phyloP scores from a whole-genome alignment of 768 basidiomycete genomes.

The Tulasnella sp. region DNA sequence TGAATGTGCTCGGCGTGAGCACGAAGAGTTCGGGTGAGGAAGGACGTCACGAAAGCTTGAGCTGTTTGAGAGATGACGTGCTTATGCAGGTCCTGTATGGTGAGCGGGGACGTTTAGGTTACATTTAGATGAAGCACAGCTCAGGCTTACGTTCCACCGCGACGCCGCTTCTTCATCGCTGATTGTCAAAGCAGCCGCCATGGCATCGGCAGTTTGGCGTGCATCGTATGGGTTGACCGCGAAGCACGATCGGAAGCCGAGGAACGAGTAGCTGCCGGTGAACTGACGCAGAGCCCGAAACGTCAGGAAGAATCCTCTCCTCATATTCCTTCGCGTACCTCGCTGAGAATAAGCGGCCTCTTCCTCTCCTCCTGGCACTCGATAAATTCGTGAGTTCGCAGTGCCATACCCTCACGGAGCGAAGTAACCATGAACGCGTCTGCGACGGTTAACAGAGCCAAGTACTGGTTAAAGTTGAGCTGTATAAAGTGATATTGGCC shows the following conservation, averaged over 20 bases:
- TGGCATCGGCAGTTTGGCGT: constrained; percentile 72
- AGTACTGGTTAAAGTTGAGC: constrained; percentile 75
- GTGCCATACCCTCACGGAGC: constrained; percentile 81
- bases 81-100: constrained; percentile 58
- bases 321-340: constrained; percentile 38
- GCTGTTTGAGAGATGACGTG: constrained; percentile 84
- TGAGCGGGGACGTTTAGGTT: neutral
- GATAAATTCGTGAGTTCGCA: constrained; percentile 45
- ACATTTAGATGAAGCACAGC: neutral
- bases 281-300: constrained; percentile 41
- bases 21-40: constrained; percentile 69
- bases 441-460: constrained; percentile 61
- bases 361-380: constrained; percentile 68
- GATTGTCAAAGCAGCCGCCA: constrained; percentile 73
- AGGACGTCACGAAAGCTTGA: constrained; percentile 70
- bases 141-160: constrained; percentile 57
- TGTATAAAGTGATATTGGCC: neutral
- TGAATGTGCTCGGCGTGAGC: constrained; percentile 60
- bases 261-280: constrained; percentile 78
- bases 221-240: constrained; percentile 82
- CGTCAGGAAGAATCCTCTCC: neutral
- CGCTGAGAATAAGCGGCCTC: constrained; percentile 69
- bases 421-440: constrained; percentile 85
- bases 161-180: constrained; percentile 57
- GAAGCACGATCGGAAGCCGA: constrained; percentile 78